Evolutionary conservation across 495 filamentous ascomycete species (phyloP), one percentile per base, ranked within the genome.

Genomic region (Neurospora intermedia): DNA sequence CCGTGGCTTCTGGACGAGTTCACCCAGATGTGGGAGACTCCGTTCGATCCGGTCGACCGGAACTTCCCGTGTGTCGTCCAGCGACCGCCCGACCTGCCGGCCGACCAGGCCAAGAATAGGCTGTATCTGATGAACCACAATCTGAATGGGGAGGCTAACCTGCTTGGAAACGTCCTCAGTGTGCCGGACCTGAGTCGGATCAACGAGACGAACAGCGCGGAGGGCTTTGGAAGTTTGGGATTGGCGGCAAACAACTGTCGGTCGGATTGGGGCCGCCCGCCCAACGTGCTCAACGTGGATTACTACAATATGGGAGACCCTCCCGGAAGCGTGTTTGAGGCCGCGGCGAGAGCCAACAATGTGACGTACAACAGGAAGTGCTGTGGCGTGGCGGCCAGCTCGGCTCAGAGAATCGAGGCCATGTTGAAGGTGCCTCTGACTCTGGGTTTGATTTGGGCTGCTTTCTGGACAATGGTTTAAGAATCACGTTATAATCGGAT

Each of bases 81-180:
- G 73, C 87, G 92, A 1, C 92, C 92, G 18, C 90, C 93, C 0
- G 85, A 86, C 6, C 79, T 94, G 72, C 76, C 76, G 39, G 74
- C 79, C 7, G 77, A 85, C 7, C 84, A 89, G 38, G 88, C 88
- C 1, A 80, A 83, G 73, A 84, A 86, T 6, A 84, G 91, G 69
- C 85, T 97, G 85, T 96, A 96, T 74, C 89, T 97, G 82, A 92
- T 93, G 73, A 98, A 98, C 76, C 95, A 98, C 80, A 97, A 97
- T 78, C 83, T 97, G 35, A 96, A 97, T 78, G 82, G 90, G 62
- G 87, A 94, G 75, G 83, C 96, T 42, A 85, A 84, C 43, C 76
- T 94, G 48, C 85, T 87, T 0, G 88, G 89, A 6, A 71, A 84
- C 16, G 83, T 81, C 48, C 79, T 96, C 75, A 80, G 96, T n/a